Conservation (phyloP, 179 eudicot species). For the Monotropa hypopitys region DNA sequence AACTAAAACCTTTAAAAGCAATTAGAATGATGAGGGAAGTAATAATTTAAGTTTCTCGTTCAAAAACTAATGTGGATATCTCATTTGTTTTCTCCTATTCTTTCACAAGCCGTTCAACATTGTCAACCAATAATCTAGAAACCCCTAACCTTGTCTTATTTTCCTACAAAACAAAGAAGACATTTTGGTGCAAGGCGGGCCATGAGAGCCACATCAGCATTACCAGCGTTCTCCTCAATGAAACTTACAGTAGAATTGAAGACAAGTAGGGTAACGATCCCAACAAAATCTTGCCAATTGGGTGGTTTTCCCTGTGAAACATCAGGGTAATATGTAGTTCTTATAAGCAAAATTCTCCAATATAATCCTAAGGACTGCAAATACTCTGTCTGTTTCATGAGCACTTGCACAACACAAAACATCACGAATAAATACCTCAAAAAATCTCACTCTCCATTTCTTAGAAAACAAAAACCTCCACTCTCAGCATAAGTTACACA, state of each 20-base stretch:
- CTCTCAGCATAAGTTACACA: neutral
- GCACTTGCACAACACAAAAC: neutral
- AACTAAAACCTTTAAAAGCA: no score
- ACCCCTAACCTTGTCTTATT: no score
- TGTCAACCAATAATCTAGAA: no score
- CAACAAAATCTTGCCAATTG: slow-evolving; percentile 95
- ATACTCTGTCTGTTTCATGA: neutral
- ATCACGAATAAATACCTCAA: neutral
- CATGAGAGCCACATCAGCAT: slow-evolving; percentile 93
- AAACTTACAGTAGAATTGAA: slow-evolving; percentile 92
- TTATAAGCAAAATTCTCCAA: neutral
- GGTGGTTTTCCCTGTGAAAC: slow-evolving; percentile 65
- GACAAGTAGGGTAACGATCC: slow-evolving; percentile 61
- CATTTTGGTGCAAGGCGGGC: slow-evolving; percentile 74
- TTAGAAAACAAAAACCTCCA: neutral
- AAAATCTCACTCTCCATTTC: neutral
- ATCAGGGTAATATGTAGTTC: neutral
- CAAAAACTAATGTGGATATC: no score
- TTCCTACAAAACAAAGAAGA: neutral
- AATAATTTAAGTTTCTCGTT: no score
- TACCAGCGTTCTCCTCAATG: slow-evolving; percentile 87
- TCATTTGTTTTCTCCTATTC: no score
- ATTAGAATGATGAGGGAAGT: no score
- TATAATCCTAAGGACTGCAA: neutral
- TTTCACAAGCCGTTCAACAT: no score